Base-by-base conservation (phyloP, 495 filamentous ascomycete genomes). In the Penicillium lagena region DNA sequence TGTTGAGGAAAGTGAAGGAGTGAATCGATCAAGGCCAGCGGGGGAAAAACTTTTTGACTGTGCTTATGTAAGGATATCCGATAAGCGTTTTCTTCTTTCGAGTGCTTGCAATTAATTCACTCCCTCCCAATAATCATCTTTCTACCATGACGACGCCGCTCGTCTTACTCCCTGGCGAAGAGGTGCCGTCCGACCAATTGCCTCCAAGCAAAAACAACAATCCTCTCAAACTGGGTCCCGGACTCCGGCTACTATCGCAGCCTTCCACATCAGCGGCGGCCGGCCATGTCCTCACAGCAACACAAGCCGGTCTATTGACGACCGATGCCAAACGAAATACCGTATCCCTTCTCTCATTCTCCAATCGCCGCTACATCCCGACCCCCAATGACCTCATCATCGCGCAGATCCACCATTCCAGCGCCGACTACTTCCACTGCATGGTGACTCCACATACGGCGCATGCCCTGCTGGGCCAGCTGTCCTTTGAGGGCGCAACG, bases 401-500 rank as follows among this genome's bases (percentile, higher is more conserved):
- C 52, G 90, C 86, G 27, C 87, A 83, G 38, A 69, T 98, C 49
- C 79, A 86, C 57, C 86, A 83, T 56, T 83, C 82, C 27, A 77
- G 80, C 36, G 55, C 68, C 17, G 93, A 98, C 52, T 75, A 74
- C 51, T 96, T 86, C 72, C 83, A 85, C 59, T 85, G 81, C 64
- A 64, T 77, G 42, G 65, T 89, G 29, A 79, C 78, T 0, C 80
- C 82, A 7, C 81, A 94, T 59, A 83, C 85, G 1, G 62, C 89
- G 8, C 76, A 81, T 51, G 89, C 87, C 2, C 68, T 83, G 8
- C 79, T 98, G 1, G 87, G 89, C 0, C 86, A 95, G 54, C 77
- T 98, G 7, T 78, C 90, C 15, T 98, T 98, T 60, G 90, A 96
- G 63, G 79, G 80, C 46, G 93, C 89, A 17, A 90, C 82, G 31